Percentiles rank a stretch among this genome's conserved stretches.
Conservation (phyloP, 441 rosid genomes). For the Eruca vesicaria region DNA sequence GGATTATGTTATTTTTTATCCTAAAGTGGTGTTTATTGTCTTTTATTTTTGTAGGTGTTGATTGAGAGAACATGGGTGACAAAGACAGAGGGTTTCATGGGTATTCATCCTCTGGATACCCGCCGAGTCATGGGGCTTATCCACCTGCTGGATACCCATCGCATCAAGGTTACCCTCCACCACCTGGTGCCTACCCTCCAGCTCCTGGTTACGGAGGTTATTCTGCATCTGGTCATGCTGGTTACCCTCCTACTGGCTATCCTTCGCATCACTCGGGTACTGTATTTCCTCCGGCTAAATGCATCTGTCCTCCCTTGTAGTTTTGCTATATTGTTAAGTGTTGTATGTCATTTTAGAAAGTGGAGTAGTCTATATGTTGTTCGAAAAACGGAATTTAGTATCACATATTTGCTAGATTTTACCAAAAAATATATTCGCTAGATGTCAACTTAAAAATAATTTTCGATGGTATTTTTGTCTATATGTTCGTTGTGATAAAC, state of each 20-base stretch:
- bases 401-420: not conserved
- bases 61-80: slow-evolving; percentile 49
- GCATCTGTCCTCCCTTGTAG: not conserved
- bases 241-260: slow-evolving; percentile 40
- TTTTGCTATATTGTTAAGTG: not conserved
- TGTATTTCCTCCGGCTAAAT: not conserved
- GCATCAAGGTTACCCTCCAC: slow-evolving; percentile 32
- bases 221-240: slow-evolving; percentile 22
- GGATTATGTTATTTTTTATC: not conserved
- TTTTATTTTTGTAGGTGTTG: not conserved
- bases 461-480: too few relatives aligned
- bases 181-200: slow-evolving; percentile 38
- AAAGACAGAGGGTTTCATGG: slow-evolving; percentile 47
- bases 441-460: too few relatives aligned
- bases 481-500: not conserved
- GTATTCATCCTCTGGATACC: slow-evolving; percentile 37
- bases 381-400: not conserved
- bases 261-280: slow-evolving; percentile 52
- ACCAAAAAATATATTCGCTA: too few relatives aligned
- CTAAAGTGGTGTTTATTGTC: not conserved
- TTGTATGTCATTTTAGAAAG: not conserved
- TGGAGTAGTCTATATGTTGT: not conserved
- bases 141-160: slow-evolving; percentile 34
- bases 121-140: slow-evolving; percentile 31
- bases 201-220: slow-evolving; percentile 29